Evolutionary conservation across 2,329 filamentous ascomycete species (phyloP).

Genomic region (Magnaporthiopsis rhizophila): DNA sequence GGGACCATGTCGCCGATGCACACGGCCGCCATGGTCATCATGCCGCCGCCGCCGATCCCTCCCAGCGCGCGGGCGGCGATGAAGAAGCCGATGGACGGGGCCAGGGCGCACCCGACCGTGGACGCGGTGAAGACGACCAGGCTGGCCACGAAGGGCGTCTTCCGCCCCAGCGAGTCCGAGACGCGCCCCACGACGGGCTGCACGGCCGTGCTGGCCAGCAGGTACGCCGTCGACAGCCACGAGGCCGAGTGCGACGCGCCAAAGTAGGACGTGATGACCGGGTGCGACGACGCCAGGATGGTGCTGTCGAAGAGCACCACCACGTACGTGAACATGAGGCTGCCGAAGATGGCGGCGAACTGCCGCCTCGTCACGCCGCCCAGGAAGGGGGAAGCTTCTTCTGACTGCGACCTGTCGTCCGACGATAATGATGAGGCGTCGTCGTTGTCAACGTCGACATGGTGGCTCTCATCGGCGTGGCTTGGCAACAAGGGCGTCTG

Average conservation of each 20-base stretch:
- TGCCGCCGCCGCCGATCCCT: constrained; percentile 65
- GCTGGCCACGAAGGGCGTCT: constrained; percentile 55
- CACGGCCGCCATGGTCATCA: constrained; percentile 61
- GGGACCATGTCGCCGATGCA: constrained; percentile 68
- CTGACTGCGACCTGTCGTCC: too few species aligned
- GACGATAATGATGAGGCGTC: too few species aligned
- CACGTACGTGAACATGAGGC: constrained; percentile 50
- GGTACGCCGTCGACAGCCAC: constrained; percentile 73
- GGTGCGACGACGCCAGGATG: constrained; percentile 74
- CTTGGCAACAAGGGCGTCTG: too few species aligned
- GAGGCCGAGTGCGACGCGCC: constrained; percentile 69
- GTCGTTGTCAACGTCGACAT: too few species aligned
- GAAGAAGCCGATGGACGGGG: constrained; percentile 59
- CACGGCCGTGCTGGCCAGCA: constrained; percentile 68
- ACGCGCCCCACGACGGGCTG: constrained; percentile 68
- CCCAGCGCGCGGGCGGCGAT: constrained; percentile 64
- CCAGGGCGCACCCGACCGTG: constrained; percentile 62
- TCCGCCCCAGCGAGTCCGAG: constrained; percentile 66
- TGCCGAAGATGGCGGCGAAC: constrained; percentile 57
- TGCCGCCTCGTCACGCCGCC: constrained; percentile 36
- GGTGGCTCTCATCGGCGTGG: too few species aligned
- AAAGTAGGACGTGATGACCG: constrained; percentile 73
- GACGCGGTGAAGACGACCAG: constrained; percentile 50
- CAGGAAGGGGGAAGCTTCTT: constrained; percentile 24
- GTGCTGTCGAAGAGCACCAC: constrained; percentile 65